Conservation (phyloP, 805 yeast species). For the Cyberlindnera saturnus region DNA sequence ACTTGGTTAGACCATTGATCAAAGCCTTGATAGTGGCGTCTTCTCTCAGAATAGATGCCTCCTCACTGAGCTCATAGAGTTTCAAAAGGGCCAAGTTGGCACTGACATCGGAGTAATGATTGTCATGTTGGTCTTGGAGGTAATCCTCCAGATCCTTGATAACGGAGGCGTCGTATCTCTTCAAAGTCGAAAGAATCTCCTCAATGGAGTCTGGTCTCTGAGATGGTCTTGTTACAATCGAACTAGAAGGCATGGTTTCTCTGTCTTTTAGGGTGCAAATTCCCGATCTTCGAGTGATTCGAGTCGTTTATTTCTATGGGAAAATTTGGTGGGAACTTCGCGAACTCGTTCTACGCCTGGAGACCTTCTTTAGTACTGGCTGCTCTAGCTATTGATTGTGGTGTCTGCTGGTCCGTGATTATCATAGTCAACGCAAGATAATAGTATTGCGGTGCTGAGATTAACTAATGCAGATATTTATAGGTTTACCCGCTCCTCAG, state of each 20-base stretch:
- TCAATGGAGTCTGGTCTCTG: conserved; percentile 36
- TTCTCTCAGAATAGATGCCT: conserved; percentile 30
- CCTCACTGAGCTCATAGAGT: conserved; percentile 33
- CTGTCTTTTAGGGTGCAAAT: neutral
- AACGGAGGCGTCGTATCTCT: conserved; percentile 38
- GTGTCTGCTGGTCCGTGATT: neutral
- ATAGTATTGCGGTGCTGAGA: neutral
- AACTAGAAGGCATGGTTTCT: conserved; percentile 23
- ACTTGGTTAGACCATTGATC: conserved; percentile 35
- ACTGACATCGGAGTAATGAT: conserved; percentile 32
- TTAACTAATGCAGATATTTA: neutral
- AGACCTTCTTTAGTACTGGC: too few relatives aligned
- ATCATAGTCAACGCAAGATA: neutral
- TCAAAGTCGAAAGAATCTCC: conserved; percentile 34
- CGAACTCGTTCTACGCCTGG: neutral
- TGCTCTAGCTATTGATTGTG: too few relatives aligned
- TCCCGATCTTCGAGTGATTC: neutral
- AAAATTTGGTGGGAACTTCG: neutral
- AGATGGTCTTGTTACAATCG: conserved; percentile 27
- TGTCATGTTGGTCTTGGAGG: conserved; percentile 32
- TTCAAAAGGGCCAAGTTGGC: conserved; percentile 43
- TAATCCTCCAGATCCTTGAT: conserved; percentile 40
- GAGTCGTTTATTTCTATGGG: neutral
- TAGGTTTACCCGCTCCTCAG: neutral
- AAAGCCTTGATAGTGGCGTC: conserved; percentile 33